Percentiles rank a stretch among this genome's conserved stretches.
These are phyloP conservation scores for Saussurea involucrata DNA, from an alignment of 129 eudicot genomes.

Conservation along the genomic window DNA sequence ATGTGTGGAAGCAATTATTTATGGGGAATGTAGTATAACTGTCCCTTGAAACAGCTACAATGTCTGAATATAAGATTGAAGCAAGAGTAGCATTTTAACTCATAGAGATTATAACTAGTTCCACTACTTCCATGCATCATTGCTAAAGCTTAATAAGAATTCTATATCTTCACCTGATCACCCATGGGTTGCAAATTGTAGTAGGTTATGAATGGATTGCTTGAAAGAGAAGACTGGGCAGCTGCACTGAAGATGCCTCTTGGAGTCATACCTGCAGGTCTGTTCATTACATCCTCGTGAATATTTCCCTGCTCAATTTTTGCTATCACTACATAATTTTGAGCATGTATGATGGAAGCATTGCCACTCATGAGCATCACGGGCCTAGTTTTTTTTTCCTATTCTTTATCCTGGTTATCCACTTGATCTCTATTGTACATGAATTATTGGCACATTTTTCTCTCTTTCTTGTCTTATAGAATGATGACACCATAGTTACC, in stretches of 20 bases:
- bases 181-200: slow-evolving; percentile 32
- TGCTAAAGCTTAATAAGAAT: neutral
- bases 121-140: neutral
- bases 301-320: neutral
- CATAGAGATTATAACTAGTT: neutral
- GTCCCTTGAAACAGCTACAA: neutral
- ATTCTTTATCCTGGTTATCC: neutral
- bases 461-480: neutral
- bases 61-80: neutral
- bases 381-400: neutral
- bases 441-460: too few species aligned
- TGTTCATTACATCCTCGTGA: slow-evolving; percentile 17
- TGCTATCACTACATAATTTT: neutral
- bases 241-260: slow-evolving; percentile 73
- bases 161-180: slow-evolving; percentile 28
- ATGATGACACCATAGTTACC: neutral
- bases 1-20: neutral
- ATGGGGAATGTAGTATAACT: neutral
- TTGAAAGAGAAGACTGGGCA: slow-evolving; percentile 81
- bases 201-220: slow-evolving; percentile 97
- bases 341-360: neutral
- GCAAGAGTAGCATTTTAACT: neutral
- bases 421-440: neutral
- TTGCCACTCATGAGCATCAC: neutral
- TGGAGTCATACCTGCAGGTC: slow-evolving; percentile 97